These are phyloP conservation scores for Trichoderma orchidacearum DNA, from an alignment of 495 filamentous ascomycete genomes.

Conservation along the genomic window DNA sequence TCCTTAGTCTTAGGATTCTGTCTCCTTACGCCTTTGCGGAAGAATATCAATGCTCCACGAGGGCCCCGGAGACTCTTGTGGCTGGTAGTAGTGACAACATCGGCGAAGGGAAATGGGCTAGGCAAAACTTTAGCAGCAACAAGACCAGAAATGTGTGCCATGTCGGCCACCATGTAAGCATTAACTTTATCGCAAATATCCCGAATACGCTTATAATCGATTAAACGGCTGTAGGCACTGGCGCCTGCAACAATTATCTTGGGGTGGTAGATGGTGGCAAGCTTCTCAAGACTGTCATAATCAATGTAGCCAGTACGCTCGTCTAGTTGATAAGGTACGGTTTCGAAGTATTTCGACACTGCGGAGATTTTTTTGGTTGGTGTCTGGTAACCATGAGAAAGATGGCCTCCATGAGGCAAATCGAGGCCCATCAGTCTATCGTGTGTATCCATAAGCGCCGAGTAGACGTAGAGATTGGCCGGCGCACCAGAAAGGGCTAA, in stretches of 20 bases:
- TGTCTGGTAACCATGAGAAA: slow-evolving; percentile 96
- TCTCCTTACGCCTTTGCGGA: slow-evolving; percentile 75
- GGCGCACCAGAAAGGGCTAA: slow-evolving; percentile 88
- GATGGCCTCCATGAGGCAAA: slow-evolving; percentile 88
- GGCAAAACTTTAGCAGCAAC: slow-evolving; percentile 84
- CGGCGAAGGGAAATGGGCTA: slow-evolving; percentile 76
- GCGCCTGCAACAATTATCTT: slow-evolving; percentile 93
- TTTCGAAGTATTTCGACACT: slow-evolving; percentile 98
- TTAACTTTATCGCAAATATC: slow-evolving; percentile 79
- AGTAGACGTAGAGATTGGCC: slow-evolving; percentile 92
- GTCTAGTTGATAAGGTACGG: slow-evolving; percentile 83
- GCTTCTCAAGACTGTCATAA: slow-evolving; percentile 76
- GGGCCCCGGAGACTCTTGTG: slow-evolving; percentile 95
- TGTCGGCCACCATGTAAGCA: slow-evolving; percentile 85
- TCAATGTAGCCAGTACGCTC: slow-evolving; percentile 87
- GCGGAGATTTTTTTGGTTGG: slow-evolving; percentile 97
- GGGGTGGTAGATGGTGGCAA: slow-evolving; percentile 76
- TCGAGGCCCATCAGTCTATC: slow-evolving; percentile 96
- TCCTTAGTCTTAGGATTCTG: slow-evolving; percentile 76
- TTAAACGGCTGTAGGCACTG: slow-evolving; percentile 85
- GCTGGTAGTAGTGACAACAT: slow-evolving; percentile 95
- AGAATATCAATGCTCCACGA: slow-evolving; percentile 97
- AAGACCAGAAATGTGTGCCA: slow-evolving; percentile 95
- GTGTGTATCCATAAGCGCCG: slow-evolving; percentile 79
- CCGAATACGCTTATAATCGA: slow-evolving; percentile 84